A percentile compares a stretch with the other conserved stretches of the same genome.
These are phyloP conservation scores for Triticum urartu DNA, from an alignment of 176 grass and related monocot genomes.

Conservation along the genomic window DNA sequence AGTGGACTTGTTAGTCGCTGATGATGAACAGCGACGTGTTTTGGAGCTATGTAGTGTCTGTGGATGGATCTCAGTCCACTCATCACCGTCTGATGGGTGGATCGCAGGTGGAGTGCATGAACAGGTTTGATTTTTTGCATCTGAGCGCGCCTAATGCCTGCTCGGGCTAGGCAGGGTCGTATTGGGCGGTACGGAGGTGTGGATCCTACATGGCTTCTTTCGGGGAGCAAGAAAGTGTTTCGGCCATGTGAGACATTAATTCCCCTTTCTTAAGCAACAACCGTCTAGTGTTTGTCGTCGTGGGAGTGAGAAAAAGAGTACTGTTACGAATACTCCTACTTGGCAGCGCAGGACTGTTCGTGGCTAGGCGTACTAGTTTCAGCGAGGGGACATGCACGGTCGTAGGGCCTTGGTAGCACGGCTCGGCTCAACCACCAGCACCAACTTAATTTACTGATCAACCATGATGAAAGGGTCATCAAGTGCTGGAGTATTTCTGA, in stretches of 20 bases:
- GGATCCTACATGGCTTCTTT: constrained; percentile 29
- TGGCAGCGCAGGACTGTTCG: background rate
- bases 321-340: background rate
- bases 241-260: constrained; percentile 42
- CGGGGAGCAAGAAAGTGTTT: constrained; percentile 35
- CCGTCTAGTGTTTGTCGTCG: background rate
- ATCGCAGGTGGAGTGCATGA: background rate
- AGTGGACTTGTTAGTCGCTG: background rate
- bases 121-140: background rate
- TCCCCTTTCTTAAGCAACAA: constrained; percentile 8
- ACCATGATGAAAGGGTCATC: background rate
- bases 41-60: background rate
- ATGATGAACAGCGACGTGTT: constrained; percentile 1
- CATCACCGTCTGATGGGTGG: background rate
- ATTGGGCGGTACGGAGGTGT: background rate
- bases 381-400: background rate
- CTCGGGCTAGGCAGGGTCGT: background rate
- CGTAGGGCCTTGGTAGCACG: constrained; percentile 1
- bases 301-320: background rate
- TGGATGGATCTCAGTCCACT: background rate
- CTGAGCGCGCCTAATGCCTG: background rate
- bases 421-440: constrained; percentile 33
- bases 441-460: background rate
- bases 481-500: background rate
- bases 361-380: background rate